Conservation (phyloP, 2,329 filamentous ascomycete species). For the Curvularia sp. region DNA sequence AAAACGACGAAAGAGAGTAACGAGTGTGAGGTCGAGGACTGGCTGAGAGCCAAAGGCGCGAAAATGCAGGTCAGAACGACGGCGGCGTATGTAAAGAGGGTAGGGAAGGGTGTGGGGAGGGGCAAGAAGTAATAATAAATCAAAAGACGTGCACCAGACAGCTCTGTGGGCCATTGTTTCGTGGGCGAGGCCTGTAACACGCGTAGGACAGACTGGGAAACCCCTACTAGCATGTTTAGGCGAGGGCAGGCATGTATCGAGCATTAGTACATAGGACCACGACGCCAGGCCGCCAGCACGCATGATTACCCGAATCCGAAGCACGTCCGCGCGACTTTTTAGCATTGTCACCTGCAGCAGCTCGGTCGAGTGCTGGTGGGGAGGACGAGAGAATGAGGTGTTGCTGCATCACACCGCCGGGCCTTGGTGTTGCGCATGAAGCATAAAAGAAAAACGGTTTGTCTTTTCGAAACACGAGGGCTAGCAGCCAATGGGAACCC, state of each 20-base stretch:
- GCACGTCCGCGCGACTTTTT: constrained; percentile 29
- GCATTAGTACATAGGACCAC: constrained; percentile 37
- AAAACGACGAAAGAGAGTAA: constrained; percentile 26
- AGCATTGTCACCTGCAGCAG: constrained; percentile 34
- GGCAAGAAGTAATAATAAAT: constrained; percentile 43
- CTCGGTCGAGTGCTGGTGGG: constrained; percentile 24
- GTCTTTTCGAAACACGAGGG: constrained; percentile 18
- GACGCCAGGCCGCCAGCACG: constrained; percentile 19
- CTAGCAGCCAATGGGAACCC: constrained; percentile 30
- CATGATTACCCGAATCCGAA: constrained; percentile 33
- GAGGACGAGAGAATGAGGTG: constrained; percentile 15
- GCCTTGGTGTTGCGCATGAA: constrained; percentile 20
- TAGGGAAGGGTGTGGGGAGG: constrained; percentile 38
- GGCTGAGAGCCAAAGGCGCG: constrained; percentile 31
- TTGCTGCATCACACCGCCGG: constrained; percentile 12
- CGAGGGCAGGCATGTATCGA: constrained; percentile 39
- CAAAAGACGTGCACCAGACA: constrained; percentile 40
- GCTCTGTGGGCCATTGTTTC: constrained; percentile 43
- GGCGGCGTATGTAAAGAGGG: constrained; percentile 20
- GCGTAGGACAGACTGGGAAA: constrained; percentile 41
- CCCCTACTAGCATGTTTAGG: constrained; percentile 37
- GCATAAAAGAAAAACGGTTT: constrained; percentile 25
- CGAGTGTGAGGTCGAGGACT: constrained; percentile 21
- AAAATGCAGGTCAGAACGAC: constrained; percentile 33
- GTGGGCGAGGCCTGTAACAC: constrained; percentile 40